Evolutionary conservation across 2,329 filamentous ascomycete species (phyloP), one percentile per base, ranked within the genome.

Genomic region (Trichoderma sp.): DNA sequence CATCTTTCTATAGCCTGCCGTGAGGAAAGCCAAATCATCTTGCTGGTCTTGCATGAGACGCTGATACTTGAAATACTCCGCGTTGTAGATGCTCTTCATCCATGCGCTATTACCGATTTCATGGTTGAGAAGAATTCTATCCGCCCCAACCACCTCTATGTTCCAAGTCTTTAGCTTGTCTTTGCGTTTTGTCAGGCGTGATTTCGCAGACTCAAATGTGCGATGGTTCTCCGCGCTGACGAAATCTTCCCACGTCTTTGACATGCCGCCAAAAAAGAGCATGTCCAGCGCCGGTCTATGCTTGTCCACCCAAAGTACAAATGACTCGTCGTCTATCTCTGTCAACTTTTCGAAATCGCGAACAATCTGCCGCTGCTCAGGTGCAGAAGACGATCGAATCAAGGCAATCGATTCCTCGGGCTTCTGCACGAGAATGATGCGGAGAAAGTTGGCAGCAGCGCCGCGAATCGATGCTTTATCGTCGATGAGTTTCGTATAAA

Each of bases 81-180:
- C 94, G 63, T 92, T 91, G 80, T 95, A 96, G 53, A 99, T 97
- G 76, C 97, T 98, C 76, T 95, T 94, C 84, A 95, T 92, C 96
- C 95, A 99, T 72, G 95, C 91, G 53, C 89, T 91, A 70, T 96
- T 95, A 0, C 93, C 92, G 74, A 93, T 90, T 76, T 97, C 93
- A 77, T 98, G 95, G n/a, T 90, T 90, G 68, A 92, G 86, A 71
- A 95, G 87, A 17, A 92, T 85, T 74, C 92, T 92, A 20, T 97
- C 93, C 11, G 87, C 87, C 26, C 87, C 86, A 5, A 88, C 81
- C 65, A 91, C 90, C 74, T 95, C 92, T 2, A 86, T 81, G 55
- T 92, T 89, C 95, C 95, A 98, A 71, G 90, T 87, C 78, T 89
- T 93, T 6, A 99, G 85, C 75, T 88, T 93, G 20, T 98, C 96